phyloP scores from a whole-genome alignment of 2,329 filamentous ascomycete genomes.

The Ophiostoma tasmaniense region DNA sequence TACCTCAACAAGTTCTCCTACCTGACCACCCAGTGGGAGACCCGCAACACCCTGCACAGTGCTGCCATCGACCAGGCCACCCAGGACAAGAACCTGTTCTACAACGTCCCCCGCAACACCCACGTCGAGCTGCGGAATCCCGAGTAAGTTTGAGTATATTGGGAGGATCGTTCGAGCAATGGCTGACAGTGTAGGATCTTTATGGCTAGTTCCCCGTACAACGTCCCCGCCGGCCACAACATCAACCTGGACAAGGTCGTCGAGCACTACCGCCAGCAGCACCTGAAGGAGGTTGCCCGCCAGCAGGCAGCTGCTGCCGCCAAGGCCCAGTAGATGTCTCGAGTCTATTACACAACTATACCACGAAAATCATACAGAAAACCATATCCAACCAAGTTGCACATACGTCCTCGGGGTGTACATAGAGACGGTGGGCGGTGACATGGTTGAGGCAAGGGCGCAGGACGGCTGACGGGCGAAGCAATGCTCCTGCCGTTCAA shows the following conservation, averaged over 20 bases:
- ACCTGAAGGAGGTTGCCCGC: constrained; percentile 46
- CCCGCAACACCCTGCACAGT: constrained; percentile 45
- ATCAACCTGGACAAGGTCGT: constrained; percentile 48
- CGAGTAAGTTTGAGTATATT: constrained; percentile 40
- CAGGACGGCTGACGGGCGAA: background rate
- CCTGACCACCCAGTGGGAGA: constrained; percentile 41
- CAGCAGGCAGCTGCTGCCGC: constrained; percentile 34
- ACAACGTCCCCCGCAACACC: constrained; percentile 36
- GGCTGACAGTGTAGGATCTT: constrained; percentile 34
- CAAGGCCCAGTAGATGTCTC: constrained; percentile 25
- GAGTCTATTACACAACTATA: background rate
- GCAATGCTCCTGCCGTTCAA: background rate
- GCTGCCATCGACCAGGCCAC: constrained; percentile 47
- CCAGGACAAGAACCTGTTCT: constrained; percentile 48
- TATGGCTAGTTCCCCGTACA: constrained; percentile 41
- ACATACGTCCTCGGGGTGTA: background rate
- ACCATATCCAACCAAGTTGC: background rate
- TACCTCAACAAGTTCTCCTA: constrained; percentile 41
- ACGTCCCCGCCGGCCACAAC: constrained; percentile 47
- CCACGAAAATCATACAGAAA: background rate
- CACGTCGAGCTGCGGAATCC: constrained; percentile 47
- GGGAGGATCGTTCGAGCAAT: background rate
- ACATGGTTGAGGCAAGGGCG: background rate
- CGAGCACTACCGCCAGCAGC: constrained; percentile 48
- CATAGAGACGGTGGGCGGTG: background rate